A percentile compares a stretch with the other conserved stretches of the same genome.
Evolutionary conservation across 768 basidiomycete species (phyloP).

Genomic region (Phylloporus sp.): DNA sequence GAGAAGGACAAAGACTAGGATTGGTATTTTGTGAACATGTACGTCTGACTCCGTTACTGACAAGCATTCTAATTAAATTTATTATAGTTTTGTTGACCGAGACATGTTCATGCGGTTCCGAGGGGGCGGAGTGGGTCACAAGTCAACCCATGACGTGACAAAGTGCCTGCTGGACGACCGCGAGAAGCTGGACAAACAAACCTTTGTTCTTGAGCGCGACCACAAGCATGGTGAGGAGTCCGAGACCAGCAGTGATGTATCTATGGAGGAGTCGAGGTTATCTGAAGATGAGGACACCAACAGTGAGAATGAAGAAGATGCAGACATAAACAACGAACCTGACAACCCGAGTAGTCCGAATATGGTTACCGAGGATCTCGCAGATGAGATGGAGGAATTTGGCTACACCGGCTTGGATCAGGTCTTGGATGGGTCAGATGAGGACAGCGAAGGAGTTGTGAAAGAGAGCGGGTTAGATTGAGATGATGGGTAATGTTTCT

Average conservation of each 20-base stretch:
- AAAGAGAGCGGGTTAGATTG: neutral
- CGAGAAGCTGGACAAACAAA: neutral
- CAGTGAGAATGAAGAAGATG: neutral
- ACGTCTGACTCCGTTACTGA: neutral
- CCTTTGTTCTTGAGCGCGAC: neutral
- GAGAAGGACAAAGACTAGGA: conserved; percentile 29
- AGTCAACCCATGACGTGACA: neutral
- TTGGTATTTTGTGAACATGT: conserved; percentile 11
- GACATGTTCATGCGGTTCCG: neutral
- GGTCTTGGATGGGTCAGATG: neutral
- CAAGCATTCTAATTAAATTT: neutral
- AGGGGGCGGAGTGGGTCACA: neutral
- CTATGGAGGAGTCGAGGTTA: neutral
- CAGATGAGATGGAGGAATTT: conserved; percentile 3
- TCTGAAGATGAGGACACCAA: neutral
- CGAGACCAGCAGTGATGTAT: no score
- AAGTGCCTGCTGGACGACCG: neutral
- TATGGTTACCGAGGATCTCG: neutral
- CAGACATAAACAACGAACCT: neutral
- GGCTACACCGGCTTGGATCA: conserved; percentile 1
- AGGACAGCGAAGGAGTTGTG: neutral
- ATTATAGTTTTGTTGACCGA: neutral
- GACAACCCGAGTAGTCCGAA: neutral
- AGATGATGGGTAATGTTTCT: neutral
- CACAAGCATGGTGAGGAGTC: neutral